Conservation (phyloP, 208 protist genomes). For the Balamuthia mandrillaris region DNA sequence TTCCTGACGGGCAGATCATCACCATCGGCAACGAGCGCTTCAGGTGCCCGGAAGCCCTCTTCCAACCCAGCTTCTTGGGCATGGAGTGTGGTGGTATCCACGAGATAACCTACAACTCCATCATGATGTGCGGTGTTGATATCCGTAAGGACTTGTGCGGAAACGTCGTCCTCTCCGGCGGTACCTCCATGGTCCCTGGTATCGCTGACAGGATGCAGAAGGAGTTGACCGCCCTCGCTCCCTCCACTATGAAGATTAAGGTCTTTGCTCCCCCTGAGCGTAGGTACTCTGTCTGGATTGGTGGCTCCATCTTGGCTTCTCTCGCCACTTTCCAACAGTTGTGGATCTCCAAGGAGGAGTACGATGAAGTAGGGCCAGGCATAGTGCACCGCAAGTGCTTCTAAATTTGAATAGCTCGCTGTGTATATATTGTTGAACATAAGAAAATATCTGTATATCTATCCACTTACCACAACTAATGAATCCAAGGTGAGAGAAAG, state of each 20-base stretch:
- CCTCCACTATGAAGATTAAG: constrained; percentile 89
- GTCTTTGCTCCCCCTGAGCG: constrained; percentile 58
- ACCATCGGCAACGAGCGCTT: constrained; percentile 75
- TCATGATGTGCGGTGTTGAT: constrained; percentile 92
- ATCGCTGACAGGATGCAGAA: constrained; percentile 93
- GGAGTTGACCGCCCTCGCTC: constrained; percentile 88
- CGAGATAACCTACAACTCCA: constrained; percentile 92
- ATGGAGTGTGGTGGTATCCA: constrained; percentile 90
- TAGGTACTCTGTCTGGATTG: constrained; percentile 76
- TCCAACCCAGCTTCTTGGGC: constrained; percentile 90
- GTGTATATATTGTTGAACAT: too few species aligned
- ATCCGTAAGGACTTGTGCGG: constrained; percentile 91
- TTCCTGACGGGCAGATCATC: constrained; percentile 63
- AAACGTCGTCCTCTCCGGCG: constrained; percentile 93
- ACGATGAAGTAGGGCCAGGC: constrained; percentile 92
- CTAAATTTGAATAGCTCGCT: too few species aligned
- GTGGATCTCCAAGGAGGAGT: constrained; percentile 98
- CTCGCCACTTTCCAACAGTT: constrained; percentile 75
- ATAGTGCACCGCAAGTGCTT: constrained; percentile 98
- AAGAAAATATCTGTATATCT: too few species aligned
- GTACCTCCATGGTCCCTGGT: constrained; percentile 86
- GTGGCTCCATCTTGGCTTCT: constrained; percentile 74
- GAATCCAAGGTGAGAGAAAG: too few species aligned
- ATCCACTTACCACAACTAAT: too few species aligned
- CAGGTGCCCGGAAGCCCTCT: constrained; percentile 92